Percentiles rank a stretch among this genome's conserved stretches.
phyloP scores from a whole-genome alignment of 2,329 filamentous ascomycete species.

The Neofusicoccum kwambonambiense region DNA sequence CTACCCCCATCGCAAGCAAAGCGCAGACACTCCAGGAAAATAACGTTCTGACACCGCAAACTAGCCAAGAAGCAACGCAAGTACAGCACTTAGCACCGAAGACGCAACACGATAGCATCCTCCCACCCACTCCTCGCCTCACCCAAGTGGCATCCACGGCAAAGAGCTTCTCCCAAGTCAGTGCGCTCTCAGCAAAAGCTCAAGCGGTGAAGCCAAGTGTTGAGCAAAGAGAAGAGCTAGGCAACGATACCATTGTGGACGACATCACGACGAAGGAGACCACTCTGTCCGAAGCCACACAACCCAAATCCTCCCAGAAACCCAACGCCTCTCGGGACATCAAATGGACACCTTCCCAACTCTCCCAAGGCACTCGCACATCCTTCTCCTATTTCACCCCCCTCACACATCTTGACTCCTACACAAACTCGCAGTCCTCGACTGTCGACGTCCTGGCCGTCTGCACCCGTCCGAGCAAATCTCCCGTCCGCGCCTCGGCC shows the following conservation, averaged over 20 bases:
- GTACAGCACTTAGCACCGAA: slow-evolving; percentile 23
- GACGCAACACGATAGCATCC: slow-evolving; percentile 23
- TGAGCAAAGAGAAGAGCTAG: not conserved
- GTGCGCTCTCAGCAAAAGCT: not conserved
- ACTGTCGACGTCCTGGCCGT: slow-evolving; percentile 47
- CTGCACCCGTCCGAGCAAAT: slow-evolving; percentile 34
- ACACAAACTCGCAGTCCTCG: slow-evolving; percentile 42
- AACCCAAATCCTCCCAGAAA: not conserved
- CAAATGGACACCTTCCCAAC: not conserved
- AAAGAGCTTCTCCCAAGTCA: not conserved
- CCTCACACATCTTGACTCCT: slow-evolving; percentile 38
- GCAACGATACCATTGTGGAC: not conserved
- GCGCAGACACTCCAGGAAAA: not conserved
- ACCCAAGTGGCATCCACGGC: slow-evolving; percentile 33
- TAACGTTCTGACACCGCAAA: slow-evolving; percentile 22
- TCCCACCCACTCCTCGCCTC: slow-evolving; percentile 38
- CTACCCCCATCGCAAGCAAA: not conserved
- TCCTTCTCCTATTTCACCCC: slow-evolving; percentile 47
- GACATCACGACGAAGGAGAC: not conserved
- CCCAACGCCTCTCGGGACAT: not conserved
- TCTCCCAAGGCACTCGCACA: slow-evolving; percentile 38
- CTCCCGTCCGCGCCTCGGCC: slow-evolving; percentile 37
- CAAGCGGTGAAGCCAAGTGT: not conserved
- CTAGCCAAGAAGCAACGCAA: slow-evolving; percentile 28
- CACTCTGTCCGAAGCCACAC: not conserved